Base-by-base conservation (phyloP, 2,329 filamentous ascomycete genomes). In the Neocucurbitaria cava region DNA sequence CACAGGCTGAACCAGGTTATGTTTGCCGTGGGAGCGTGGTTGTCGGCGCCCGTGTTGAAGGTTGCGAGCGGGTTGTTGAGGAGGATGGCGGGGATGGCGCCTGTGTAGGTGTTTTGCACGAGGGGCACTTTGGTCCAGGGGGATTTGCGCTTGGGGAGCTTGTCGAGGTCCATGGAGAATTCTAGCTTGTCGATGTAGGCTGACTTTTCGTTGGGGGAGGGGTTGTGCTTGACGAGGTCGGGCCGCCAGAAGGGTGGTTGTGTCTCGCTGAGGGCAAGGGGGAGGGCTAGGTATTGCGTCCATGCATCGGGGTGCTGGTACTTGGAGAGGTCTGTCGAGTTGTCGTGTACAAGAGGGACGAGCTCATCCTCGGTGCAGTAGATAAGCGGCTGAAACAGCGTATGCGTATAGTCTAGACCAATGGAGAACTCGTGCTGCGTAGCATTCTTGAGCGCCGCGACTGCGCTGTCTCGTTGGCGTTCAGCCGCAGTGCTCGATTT, bases 331-430 rank as follows among this genome's bases (percentile, higher is more conserved):
- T 76, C 68, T 4, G 77, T 73, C 8, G 73, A 66, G 31, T 65
- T 65, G 23, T 77, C 64, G 44, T 75, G 70, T 0, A 60, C 23
- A 2, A 70, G 54, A 17, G 73, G 52, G 0, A 68, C 49, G 1
- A 74, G 60, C 40, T 75, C 72, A 30, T 68, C 57, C 36, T 66
- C 48, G 1, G 62, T 62, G n/a, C 59, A 62, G 49, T 69, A 59
- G 5, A 61, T 52, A 7, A 75, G 49, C 0, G 69, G 68, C 36
- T 76, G 69, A 59, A 84, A 83, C 2, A 85, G 73, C 1, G 76
- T 71, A 6, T 82, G 81, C 42, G 79, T 75, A 61, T 82, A 84
- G 66, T 85, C 82, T 7, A 84, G 71, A 3, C 81, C 81, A 11
- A 84, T 80, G 3, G 79, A 78, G 50, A 77, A 83, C 47, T 85